Base-by-base conservation (phyloP, 2,329 filamentous ascomycete species). In the Calonectria pteridis region DNA sequence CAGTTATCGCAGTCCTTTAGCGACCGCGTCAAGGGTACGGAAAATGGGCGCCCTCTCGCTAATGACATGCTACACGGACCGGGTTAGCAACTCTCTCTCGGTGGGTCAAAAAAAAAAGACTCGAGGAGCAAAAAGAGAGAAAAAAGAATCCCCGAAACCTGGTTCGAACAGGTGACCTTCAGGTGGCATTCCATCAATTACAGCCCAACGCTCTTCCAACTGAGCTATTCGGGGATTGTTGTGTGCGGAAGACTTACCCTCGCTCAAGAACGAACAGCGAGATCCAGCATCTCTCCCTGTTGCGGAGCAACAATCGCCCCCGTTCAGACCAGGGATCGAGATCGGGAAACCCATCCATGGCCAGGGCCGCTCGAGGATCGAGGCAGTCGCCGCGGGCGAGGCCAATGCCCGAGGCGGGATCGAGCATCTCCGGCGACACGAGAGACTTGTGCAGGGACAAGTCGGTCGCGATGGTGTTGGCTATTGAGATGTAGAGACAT, bases 231-330 rank as follows among this genome's bases (percentile, higher is more conserved):
- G 55, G 55, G 55, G 55, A 62, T 62, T 62, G 33, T 29, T 62
- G 55, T 40, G 23, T 16, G 35, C 31, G 23, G 31, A 9, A 7
- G 33, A 62, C 83, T 77, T 81, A 91, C 87, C 93, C 93, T 83
- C 93, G 87, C 79, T 95, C 93, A 0, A 95, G 87, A 0, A 94
- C 93, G 80, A 94, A 95, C 1, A 95, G 83, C 0, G 93, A 91
- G 70, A 95, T 88, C 93, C 93, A 95, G 10, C 91, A 91, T 74
- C 93, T 86, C 82, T 95, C 93, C 59, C 93, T 87, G 67, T 92
- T 87, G 51, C 93, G 87, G 4, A 94, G 82, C 2, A 95, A 84
- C 49, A 92, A 84, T 69, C 89, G 87, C 2, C 93, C 93, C 78
- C 88, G 87, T 73, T 91, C 88, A 0, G 92, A 94, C 31, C 81